A percentile compares a stretch with the other conserved stretches of the same genome.
These are phyloP conservation scores for Thelonectria olida DNA, from an alignment of 2,329 filamentous ascomycete genomes.

Conservation along the genomic window DNA sequence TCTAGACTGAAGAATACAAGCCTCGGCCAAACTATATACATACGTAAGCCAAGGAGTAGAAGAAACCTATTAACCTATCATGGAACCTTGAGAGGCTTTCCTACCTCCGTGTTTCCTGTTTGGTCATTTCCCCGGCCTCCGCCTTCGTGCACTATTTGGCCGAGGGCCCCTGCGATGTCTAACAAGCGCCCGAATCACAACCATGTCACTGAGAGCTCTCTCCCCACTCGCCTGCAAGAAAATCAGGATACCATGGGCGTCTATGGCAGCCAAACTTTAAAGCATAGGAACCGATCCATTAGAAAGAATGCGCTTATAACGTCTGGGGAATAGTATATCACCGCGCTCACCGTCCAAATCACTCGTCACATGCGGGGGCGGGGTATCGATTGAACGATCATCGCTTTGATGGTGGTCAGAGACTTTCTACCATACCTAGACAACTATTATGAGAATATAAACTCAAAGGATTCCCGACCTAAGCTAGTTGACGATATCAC, in stretches of 20 bases:
- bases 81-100: neutral
- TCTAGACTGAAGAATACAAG: too few relatives aligned
- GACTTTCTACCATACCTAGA: too few relatives aligned
- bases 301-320: slow-evolving; percentile 8
- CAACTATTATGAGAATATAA: neutral
- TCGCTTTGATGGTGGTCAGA: too few relatives aligned
- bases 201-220: neutral
- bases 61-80: neutral
- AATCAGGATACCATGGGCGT: neutral
- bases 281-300: slow-evolving; percentile 7
- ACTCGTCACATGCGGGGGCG: neutral
- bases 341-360: neutral
- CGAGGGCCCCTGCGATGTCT: slow-evolving; percentile 10
- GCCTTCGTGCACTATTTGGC: neutral
- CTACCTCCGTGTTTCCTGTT: neutral
- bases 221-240: neutral
- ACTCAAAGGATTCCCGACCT: neutral
- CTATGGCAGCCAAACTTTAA: slow-evolving; percentile 4
- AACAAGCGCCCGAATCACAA: slow-evolving; percentile 19
- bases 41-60: neutral
- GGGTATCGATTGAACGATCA: neutral
- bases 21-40: neutral
- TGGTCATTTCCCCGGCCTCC: neutral
- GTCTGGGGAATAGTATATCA: neutral
- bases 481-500: neutral